Conservation (phyloP, 2,329 filamentous ascomycete species). For the Exophiala lecanii-corni region DNA sequence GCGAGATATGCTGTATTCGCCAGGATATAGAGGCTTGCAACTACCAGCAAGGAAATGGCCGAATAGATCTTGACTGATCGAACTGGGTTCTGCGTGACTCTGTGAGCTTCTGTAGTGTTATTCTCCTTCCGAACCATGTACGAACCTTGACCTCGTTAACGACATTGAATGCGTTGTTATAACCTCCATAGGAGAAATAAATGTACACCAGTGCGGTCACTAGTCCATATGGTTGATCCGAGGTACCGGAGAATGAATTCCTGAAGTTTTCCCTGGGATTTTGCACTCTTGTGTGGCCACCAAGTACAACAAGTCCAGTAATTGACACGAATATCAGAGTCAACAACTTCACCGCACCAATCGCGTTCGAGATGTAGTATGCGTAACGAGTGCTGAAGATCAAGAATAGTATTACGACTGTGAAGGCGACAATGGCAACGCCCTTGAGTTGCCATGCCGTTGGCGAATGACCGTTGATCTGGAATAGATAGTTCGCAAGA, state of each 20-base stretch:
- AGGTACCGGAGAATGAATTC: conserved; percentile 50
- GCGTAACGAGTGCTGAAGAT: conserved; percentile 55
- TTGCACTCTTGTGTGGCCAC: conserved; percentile 46
- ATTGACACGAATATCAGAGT: conserved; percentile 59
- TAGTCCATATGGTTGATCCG: conserved; percentile 45
- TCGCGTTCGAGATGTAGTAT: conserved; percentile 50
- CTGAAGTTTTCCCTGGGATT: conserved; percentile 53
- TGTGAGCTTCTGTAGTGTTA: too few species aligned
- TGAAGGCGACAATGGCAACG: conserved; percentile 61
- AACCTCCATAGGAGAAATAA: conserved; percentile 56
- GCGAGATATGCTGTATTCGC: conserved; percentile 60
- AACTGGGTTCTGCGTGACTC: conserved; percentile 43
- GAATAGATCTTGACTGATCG: conserved; percentile 50
- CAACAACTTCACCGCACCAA: conserved; percentile 56
- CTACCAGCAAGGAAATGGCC: conserved; percentile 46
- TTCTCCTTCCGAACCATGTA: background rate
- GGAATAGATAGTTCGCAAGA: conserved; percentile 59
- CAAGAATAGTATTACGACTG: conserved; percentile 47
- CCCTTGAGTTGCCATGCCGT: conserved; percentile 63
- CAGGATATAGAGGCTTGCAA: conserved; percentile 53
- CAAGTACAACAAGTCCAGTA: conserved; percentile 59
- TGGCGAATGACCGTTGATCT: conserved; percentile 47
- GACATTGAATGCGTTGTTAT: conserved; percentile 57
- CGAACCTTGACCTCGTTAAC: conserved; percentile 53
- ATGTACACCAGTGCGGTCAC: conserved; percentile 57